These are phyloP conservation scores for Zygosaccharomyces bailii DNA, from an alignment of 805 yeast genomes.

Conservation along the genomic window DNA sequence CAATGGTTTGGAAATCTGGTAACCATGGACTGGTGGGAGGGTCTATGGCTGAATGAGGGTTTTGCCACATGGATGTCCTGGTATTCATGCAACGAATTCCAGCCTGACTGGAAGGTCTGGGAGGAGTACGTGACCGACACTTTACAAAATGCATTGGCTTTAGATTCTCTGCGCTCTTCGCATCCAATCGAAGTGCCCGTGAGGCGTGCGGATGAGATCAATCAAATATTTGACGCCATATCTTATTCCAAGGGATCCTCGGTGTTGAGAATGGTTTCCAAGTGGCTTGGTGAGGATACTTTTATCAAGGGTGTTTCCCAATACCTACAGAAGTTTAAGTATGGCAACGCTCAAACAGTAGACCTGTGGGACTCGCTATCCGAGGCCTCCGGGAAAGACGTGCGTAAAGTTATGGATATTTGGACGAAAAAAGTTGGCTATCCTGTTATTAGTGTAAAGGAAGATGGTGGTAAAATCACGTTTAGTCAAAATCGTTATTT, in stretches of 20 bases:
- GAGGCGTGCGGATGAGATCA: conserved; percentile 70
- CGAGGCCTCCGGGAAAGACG: conserved; percentile 69
- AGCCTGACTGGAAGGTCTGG: conserved; percentile 87
- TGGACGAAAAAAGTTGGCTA: conserved; percentile 81
- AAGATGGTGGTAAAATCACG: conserved; percentile 48
- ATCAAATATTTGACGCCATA: conserved; percentile 81
- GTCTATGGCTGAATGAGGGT: conserved; percentile 84
- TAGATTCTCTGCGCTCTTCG: conserved; percentile 78
- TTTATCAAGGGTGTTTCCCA: conserved; percentile 77
- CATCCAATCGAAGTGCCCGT: conserved; percentile 87
- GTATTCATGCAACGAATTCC: conserved; percentile 71
- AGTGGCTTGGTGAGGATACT: conserved; percentile 73
- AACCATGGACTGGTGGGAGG: conserved; percentile 93
- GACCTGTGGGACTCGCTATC: conserved; percentile 75
- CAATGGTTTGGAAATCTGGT: conserved; percentile 91
- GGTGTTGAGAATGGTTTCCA: conserved; percentile 71
- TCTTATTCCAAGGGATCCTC: conserved; percentile 82
- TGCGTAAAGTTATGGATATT: conserved; percentile 65
- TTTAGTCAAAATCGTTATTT: conserved; percentile 72
- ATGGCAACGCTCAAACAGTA: conserved; percentile 72
- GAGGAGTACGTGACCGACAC: conserved; percentile 76
- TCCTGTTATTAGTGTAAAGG: conserved; percentile 68
- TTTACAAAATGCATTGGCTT: conserved; percentile 66
- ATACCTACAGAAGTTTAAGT: conserved; percentile 70
- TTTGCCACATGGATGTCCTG: conserved; percentile 92